Evolutionary conservation across 768 basidiomycete species (phyloP).

Genomic region (Podaxis carcinomalis): DNA sequence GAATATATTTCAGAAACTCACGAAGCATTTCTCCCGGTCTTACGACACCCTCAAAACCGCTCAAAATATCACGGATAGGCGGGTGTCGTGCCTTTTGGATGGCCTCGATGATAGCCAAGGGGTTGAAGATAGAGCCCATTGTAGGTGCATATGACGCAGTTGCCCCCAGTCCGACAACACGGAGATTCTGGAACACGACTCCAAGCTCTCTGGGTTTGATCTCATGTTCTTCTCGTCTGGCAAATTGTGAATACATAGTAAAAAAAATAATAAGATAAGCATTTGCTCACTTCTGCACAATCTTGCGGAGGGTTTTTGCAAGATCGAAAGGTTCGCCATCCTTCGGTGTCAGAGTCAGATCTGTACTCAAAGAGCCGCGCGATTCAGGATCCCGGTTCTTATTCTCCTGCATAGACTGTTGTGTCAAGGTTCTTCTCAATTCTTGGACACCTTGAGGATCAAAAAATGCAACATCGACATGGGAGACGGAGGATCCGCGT

Average conservation of each 20-base stretch:
- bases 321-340: slow-evolving; percentile 32
- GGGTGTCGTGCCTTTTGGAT: slow-evolving; percentile 55
- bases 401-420: slow-evolving; percentile 14
- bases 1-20: slow-evolving; percentile 42
- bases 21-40: slow-evolving; percentile 76
- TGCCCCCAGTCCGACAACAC: slow-evolving; percentile 55
- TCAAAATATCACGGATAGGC: slow-evolving; percentile 56
- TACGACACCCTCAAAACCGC: slow-evolving; percentile 61
- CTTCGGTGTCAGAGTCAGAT: slow-evolving; percentile 19
- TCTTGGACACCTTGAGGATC: slow-evolving; percentile 49
- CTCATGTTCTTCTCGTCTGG: slow-evolving; percentile 41
- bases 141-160: slow-evolving; percentile 52
- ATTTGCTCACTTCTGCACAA: slow-evolving; percentile 27
- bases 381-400: neutral
- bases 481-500: slow-evolving; percentile 23
- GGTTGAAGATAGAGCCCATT: slow-evolving; percentile 60
- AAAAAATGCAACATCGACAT: slow-evolving; percentile 46
- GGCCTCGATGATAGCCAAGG: slow-evolving; percentile 34
- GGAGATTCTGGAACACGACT: slow-evolving; percentile 55
- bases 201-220: slow-evolving; percentile 54
- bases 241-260: slow-evolving; percentile 11
- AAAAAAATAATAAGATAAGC: slow-evolving; percentile 3
- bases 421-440: slow-evolving; percentile 35
- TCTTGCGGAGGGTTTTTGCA: slow-evolving; percentile 26
- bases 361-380: neutral